Base-by-base conservation (phyloP, 2,329 filamentous ascomycete species). In the Microsporum ferrugineum region DNA sequence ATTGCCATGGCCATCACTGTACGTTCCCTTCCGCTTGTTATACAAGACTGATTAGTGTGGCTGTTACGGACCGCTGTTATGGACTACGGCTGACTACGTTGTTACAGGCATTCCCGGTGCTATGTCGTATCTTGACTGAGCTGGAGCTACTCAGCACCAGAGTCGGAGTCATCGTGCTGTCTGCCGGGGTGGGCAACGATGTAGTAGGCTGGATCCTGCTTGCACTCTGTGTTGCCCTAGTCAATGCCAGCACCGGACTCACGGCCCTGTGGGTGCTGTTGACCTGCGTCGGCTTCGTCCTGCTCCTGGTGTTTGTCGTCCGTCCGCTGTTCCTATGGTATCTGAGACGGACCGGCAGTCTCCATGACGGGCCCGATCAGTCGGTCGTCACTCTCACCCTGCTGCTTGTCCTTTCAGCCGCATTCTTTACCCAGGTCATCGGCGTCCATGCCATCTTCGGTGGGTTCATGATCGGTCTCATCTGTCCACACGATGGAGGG, bases 401-500 rank as follows among this genome's bases (percentile, higher is more conserved):
- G 2, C 76, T 96, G 34, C 79, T 96, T 59, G 86, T 88, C 0
- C 79, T 97, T 14, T 79, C 82, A 0, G 94, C 89, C 0, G 82
- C 91, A 3, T 95, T 91, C 78, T 95, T 95, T 70, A 95, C 91
- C 0, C 85, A 87, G 61, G 88, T 94, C 63, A 96, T 97, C 69
- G 92, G 92, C 55, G 86, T 96, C 0, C 92, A 97, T 71, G 84
- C 92, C 61, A 96, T 97, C 70, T 97, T 97, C 68, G 92, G 92
- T 47, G 91, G 88, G 2, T 97, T 97, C 71, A 79, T 96, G 62
- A 84, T 92, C 47, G 92, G 92, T 1, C 73, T 97, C 31, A 94
- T 97, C 61, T 91, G 91, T 66, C 92, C 63, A 4, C 70, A 71
- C 49, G 69, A 71, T 59, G 70, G 69, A 56, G 69, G 89, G 51